Conservation (phyloP, 805 yeast species). For the Saturnispora silvae region DNA sequence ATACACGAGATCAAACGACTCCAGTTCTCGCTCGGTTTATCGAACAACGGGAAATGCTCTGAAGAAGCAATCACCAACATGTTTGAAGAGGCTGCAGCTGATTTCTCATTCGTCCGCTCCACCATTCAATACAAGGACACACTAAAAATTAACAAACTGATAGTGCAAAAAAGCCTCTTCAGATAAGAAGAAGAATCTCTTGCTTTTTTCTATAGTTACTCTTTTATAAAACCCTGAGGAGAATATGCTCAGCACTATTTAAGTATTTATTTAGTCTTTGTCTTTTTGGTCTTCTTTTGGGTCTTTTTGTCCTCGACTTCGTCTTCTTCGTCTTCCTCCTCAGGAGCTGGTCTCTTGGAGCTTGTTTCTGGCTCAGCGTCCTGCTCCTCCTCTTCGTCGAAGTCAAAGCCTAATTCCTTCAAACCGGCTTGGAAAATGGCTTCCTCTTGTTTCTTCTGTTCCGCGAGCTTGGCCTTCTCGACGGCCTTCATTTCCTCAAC, state of each 20-base stretch:
- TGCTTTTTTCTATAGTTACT: too few relatives aligned
- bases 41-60: background rate
- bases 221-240: too few relatives aligned
- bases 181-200: too few relatives aligned
- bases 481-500: constrained; percentile 19
- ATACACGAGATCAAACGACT: background rate
- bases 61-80: too few relatives aligned
- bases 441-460: constrained; percentile 16
- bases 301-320: background rate
- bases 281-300: too few relatives aligned
- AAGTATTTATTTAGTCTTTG: too few relatives aligned
- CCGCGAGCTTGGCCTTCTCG: constrained; percentile 27
- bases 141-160: too few relatives aligned
- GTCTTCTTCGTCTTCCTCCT: constrained; percentile 31
- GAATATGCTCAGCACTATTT: too few relatives aligned
- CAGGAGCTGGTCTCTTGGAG: constrained; percentile 15
- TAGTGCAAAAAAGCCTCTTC: too few relatives aligned
- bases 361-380: constrained; percentile 33
- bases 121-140: too few relatives aligned
- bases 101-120: too few relatives aligned
- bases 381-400: constrained; percentile 34
- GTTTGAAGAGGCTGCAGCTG: too few relatives aligned
- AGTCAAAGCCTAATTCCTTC: constrained; percentile 62
- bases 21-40: background rate
- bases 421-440: constrained; percentile 65